Evolutionary conservation across 306 rosid genomes (phyloP), one percentile per base, ranked within the genome.

Genomic region (Clitoria ternatea): DNA sequence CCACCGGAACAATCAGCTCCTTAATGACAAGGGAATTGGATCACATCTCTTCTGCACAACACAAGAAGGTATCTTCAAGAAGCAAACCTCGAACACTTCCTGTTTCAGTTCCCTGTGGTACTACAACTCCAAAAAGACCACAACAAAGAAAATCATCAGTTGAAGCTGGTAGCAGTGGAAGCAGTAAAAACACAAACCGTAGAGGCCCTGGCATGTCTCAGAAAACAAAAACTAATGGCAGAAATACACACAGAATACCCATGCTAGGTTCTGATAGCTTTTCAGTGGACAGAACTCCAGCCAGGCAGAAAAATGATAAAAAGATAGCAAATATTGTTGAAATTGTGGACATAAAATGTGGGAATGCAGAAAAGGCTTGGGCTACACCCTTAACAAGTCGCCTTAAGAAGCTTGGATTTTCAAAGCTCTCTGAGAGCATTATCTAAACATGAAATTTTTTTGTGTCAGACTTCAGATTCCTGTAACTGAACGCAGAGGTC

Each of bases 1-100:
- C 97, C 56, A 91, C 88, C 0, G 99, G 97, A 77, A 87, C 97
- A 1, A 71, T 95, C 50, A 62, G 92, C 61, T 85, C 96, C 61
- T 79, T 95, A 50, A 91, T 89, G 92, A 91, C 90, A 45, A 86
- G 90, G 77, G 99, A 95, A 74, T 77, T 95, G 87, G 86, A 91
- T 49, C 89, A 86, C 14, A 79, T 77, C 75, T 81, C 88, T 65
- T 74, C 87, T 26, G 74, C 77, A 66, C 55, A 92, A 42, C 83
- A 61, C 24, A 86, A 74, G 54, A 79, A 81, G n/a, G 56, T 75
- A 48, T 65, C 91, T 66, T 81, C 92, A 50, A 79, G 77, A 76
- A 84, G 11, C 61, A 88, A 87, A 50, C 73, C 80, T 68, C 76
- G 69, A 62, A 71, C 79, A 1, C 69, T 65, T 85, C 70, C 85